Evolutionary conservation across 1,284 basidiomycete genomes (phyloP), one percentile per base, ranked within the genome.

Genomic region (Melampsora larici-populina): DNA sequence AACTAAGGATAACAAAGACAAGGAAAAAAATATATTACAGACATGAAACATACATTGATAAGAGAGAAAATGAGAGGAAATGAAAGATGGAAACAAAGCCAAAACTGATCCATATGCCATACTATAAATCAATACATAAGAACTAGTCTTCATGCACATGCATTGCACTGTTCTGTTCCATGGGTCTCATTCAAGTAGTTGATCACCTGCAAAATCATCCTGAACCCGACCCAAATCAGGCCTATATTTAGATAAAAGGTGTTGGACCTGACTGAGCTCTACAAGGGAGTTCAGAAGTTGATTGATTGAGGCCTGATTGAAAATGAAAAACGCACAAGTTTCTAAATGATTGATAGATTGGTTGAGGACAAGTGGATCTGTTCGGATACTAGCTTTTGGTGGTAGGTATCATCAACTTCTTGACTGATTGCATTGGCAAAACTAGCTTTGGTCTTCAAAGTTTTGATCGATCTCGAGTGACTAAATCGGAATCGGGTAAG

Each of bases 261-360:
- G 43, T 17, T n/a, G 40, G 29, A 70, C 49, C 17, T 33, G 31
- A 15, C 21, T 33, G 2, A 3, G 49, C 13, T 33, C 60, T 7
- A 55, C 40, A 36, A 21, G 5, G 17, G 15, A 55, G 5, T 49
- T 48, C 49, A 33, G 51, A 18, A 36, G 31, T 40, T 0, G 21
- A 29, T 69, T 69, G 68, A 77, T 81, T 7, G n/a, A 82, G 2
- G 81, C 81, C 0, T 26, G 78, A 2, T 63, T 80, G 0, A 81
- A 83, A 62, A 46, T 80, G 0, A 80, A 83, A 65, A 80, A 80
- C 24, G 78, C 81, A 0, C 83, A 82, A 67, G 75, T 79, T 0
- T 79, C 80, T 4, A 15, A 51, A 17, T 82, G 83, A 64, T 84
- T 83, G 83, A 58, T 70, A 0, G 55, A 72, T 0, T 78, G 82